phyloP scores from a whole-genome alignment of 2,329 filamentous ascomycete genomes.

The Metarhizium sp. region DNA sequence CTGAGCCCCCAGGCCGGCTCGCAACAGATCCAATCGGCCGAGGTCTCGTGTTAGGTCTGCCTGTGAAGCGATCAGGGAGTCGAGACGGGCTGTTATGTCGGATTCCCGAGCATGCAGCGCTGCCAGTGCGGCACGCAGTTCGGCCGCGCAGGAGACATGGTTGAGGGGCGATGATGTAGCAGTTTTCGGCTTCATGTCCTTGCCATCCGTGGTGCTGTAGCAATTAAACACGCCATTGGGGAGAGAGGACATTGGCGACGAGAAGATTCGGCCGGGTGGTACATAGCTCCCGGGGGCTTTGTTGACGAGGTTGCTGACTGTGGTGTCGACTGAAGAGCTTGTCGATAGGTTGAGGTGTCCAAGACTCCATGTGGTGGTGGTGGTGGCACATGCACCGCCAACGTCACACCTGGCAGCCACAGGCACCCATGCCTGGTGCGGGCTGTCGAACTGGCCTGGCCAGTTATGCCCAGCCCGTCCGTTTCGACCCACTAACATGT shows the following conservation, averaged over 20 bases:
- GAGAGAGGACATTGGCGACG: slow-evolving; percentile 37
- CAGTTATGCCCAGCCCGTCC: too few species aligned
- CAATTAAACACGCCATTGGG: slow-evolving; percentile 33
- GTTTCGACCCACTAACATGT: too few species aligned
- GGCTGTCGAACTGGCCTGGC: too few species aligned
- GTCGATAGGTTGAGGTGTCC: neutral
- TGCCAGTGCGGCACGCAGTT: slow-evolving; percentile 69
- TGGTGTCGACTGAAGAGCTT: neutral
- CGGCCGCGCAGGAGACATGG: slow-evolving; percentile 64
- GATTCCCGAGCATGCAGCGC: slow-evolving; percentile 69
- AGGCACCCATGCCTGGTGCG: too few species aligned
- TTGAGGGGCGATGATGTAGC: slow-evolving; percentile 37
- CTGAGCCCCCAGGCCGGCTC: slow-evolving; percentile 80
- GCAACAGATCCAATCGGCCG: slow-evolving; percentile 76
- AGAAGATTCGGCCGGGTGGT: slow-evolving; percentile 26
- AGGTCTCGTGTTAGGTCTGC: slow-evolving; percentile 81
- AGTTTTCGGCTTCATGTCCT: slow-evolving; percentile 14
- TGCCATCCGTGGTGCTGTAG: slow-evolving; percentile 21
- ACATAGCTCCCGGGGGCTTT: slow-evolving; percentile 29
- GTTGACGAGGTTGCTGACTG: neutral
- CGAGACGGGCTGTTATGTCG: slow-evolving; percentile 62
- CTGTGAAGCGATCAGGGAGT: slow-evolving; percentile 71
- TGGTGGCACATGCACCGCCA: neutral
- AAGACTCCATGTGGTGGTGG: neutral
- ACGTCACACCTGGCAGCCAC: neutral